These are phyloP conservation scores for Podila horticola DNA, from an alignment of 192 early-diverging fungal genomes.

Conservation along the genomic window DNA sequence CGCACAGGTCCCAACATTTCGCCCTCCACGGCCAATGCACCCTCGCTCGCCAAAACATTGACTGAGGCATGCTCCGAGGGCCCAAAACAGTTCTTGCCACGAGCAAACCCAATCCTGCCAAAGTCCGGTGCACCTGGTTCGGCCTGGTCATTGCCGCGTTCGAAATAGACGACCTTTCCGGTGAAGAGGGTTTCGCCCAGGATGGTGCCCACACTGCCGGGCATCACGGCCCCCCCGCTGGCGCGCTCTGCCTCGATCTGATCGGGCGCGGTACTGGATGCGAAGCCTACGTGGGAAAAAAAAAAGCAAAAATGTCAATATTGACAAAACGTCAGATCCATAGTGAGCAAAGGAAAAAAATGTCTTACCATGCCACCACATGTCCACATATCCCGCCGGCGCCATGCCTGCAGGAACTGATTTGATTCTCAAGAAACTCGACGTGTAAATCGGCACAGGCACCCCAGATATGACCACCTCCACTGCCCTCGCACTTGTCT, in stretches of 20 bases:
- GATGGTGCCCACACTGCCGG: constrained; percentile 43
- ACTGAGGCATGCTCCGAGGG: constrained; percentile 27
- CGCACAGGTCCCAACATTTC: constrained; percentile 18
- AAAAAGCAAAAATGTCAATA: background rate
- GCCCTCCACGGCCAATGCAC: constrained; percentile 2
- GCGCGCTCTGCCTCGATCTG: constrained; percentile 14
- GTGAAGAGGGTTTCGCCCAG: constrained; percentile 41
- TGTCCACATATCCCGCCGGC: constrained; percentile 33
- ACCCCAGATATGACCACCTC: constrained; percentile 35
- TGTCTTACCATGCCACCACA: constrained; percentile 43
- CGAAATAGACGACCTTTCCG: constrained; percentile 42
- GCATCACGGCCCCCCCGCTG: constrained; percentile 36
- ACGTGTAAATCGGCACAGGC: constrained; percentile 32
- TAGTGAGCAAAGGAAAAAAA: background rate
- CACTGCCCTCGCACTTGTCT: constrained; percentile 12
- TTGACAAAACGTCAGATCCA: background rate
- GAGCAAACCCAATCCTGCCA: constrained; percentile 41
- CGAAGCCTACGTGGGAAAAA: constrained; percentile 21
- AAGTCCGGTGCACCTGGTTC: constrained; percentile 26
- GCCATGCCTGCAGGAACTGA: constrained; percentile 21
- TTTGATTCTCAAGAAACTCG: constrained; percentile 36
- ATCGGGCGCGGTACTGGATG: constrained; percentile 37
- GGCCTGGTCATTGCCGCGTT: constrained; percentile 31
- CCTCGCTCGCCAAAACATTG: constrained; percentile 24
- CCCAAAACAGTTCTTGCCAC: constrained; percentile 43